Conservation (phyloP, 2,329 filamentous ascomycete genomes). For the Zymoseptoria crescenta region DNA sequence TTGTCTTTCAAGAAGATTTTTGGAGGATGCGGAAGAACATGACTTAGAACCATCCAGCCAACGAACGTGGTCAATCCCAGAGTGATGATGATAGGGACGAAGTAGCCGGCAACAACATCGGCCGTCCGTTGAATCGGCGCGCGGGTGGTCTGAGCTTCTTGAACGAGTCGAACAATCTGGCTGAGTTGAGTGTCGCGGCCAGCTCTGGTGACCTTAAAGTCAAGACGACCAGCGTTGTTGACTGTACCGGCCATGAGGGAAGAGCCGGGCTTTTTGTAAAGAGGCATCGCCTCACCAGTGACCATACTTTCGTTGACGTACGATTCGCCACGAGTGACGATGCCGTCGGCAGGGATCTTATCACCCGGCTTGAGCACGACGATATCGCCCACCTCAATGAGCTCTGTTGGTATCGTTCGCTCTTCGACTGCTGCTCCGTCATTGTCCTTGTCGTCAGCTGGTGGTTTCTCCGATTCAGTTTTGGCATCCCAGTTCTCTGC, state of each 20-base stretch:
- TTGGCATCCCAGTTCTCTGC: slow-evolving; percentile 65
- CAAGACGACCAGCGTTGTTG: slow-evolving; percentile 83
- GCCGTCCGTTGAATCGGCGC: slow-evolving; percentile 92
- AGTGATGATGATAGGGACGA: slow-evolving; percentile 79
- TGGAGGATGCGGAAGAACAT: slow-evolving; percentile 74
- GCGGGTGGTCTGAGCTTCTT: slow-evolving; percentile 88
- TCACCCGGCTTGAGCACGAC: slow-evolving; percentile 90
- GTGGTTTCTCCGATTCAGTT: slow-evolving; percentile 27
- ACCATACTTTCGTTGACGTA: slow-evolving; percentile 98
- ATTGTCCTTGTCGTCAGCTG: slow-evolving; percentile 38
- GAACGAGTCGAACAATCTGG: slow-evolving; percentile 96
- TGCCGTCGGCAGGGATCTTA: slow-evolving; percentile 90
- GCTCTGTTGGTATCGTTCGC: slow-evolving; percentile 80
- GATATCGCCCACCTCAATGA: slow-evolving; percentile 88
- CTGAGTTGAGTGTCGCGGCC: slow-evolving; percentile 94
- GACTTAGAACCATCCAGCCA: slow-evolving; percentile 90
- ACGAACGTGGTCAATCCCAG: slow-evolving; percentile 81
- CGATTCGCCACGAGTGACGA: slow-evolving; percentile 78
- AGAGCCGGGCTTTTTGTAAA: slow-evolving; percentile 76
- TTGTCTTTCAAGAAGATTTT: slow-evolving; percentile 72
- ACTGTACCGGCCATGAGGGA: slow-evolving; percentile 87
- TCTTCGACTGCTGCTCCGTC: slow-evolving; percentile 65
- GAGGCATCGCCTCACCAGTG: slow-evolving; percentile 92
- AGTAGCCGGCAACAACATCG: slow-evolving; percentile 85
- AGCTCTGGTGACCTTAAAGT: slow-evolving; percentile 85